Evolutionary conservation across 352 stramenopile genomes (phyloP).

Genomic region (Thraustotheca clavata): DNA sequence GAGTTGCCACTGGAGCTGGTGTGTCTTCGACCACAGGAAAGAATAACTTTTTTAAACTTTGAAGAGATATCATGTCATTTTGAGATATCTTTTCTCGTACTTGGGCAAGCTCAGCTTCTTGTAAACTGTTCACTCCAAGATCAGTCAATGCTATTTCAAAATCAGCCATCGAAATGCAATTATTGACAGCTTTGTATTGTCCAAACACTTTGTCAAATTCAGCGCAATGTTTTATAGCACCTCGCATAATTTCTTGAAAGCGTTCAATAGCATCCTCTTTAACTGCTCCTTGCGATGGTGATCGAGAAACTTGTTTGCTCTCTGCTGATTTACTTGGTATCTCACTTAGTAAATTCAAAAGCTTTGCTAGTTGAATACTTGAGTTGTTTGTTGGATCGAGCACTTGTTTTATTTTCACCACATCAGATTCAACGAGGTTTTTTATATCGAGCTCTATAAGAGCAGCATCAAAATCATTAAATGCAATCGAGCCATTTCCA

Average conservation of each 20-base stretch:
- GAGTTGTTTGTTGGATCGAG: neutral
- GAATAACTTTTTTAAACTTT: neutral
- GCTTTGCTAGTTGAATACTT: neutral
- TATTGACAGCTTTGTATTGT: constrained; percentile 52
- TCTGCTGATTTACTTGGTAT: too few relatives aligned
- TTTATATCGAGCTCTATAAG: constrained; percentile 14
- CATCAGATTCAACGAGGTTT: neutral
- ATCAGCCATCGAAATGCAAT: constrained; percentile 40
- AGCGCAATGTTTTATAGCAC: constrained; percentile 15
- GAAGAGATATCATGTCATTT: neutral
- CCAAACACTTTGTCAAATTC: constrained; percentile 50
- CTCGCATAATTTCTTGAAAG: neutral
- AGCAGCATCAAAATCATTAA: constrained; percentile 37
- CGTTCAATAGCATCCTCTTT: neutral
- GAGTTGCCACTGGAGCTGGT: neutral
- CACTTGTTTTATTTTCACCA: neutral
- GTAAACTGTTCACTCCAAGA: constrained; percentile 19
- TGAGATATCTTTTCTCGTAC: neutral
- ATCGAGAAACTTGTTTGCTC: too few relatives aligned
- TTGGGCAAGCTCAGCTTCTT: neutral
- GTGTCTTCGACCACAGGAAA: too few relatives aligned
- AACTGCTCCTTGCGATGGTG: too few relatives aligned
- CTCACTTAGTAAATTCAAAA: too few relatives aligned
- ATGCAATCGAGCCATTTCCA: constrained; percentile 40
- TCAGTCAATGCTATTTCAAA: constrained; percentile 40